Evolutionary conservation across 2,329 filamentous ascomycete genomes (phyloP).

Genomic region (Chaetomium sp.): DNA sequence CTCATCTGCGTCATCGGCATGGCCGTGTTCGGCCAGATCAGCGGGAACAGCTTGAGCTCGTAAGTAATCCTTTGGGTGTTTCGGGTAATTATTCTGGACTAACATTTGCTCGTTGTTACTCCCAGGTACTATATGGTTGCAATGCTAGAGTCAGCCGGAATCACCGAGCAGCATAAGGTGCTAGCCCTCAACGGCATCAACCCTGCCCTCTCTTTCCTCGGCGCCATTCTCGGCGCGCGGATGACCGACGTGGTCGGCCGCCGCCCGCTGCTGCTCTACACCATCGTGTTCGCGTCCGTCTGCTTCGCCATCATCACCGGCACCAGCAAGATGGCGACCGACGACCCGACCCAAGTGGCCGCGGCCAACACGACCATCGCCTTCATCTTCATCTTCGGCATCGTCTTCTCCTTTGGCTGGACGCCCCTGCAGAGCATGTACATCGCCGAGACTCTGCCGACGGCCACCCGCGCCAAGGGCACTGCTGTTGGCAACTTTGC

Average conservation of each 20-base stretch:
- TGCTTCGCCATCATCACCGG: conserved; percentile 55
- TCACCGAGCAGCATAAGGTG: conserved; percentile 49
- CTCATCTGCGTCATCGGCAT: conserved; percentile 55
- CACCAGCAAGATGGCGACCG: conserved; percentile 48
- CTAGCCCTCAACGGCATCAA: conserved; percentile 57
- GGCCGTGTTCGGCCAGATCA: conserved; percentile 56
- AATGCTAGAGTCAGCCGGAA: conserved; percentile 54
- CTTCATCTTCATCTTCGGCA: conserved; percentile 56
- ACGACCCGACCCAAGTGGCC: conserved; percentile 40
- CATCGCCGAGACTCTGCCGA: conserved; percentile 51
- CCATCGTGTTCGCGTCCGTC: conserved; percentile 48
- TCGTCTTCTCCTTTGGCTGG: conserved; percentile 55
- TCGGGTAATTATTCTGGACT: too few species aligned
- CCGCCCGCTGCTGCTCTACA: conserved; percentile 54
- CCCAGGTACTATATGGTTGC: conserved; percentile 63
- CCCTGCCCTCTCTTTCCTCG: conserved; percentile 54
- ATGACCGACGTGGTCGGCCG: conserved; percentile 61
- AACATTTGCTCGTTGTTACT: too few species aligned
- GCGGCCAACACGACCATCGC: conserved; percentile 51
- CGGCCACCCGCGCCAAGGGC: conserved; percentile 49
- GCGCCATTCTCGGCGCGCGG: conserved; percentile 55
- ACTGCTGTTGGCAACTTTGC: conserved; percentile 49
- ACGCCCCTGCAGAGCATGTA: conserved; percentile 55
- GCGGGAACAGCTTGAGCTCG: conserved; percentile 53
- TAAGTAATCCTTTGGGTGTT: too few species aligned